A percentile compares a stretch with the other conserved stretches of the same genome.
These are phyloP conservation scores for Trypanosomatidae sp. DNA, from an alignment of 208 protist species.

Conservation along the genomic window DNA sequence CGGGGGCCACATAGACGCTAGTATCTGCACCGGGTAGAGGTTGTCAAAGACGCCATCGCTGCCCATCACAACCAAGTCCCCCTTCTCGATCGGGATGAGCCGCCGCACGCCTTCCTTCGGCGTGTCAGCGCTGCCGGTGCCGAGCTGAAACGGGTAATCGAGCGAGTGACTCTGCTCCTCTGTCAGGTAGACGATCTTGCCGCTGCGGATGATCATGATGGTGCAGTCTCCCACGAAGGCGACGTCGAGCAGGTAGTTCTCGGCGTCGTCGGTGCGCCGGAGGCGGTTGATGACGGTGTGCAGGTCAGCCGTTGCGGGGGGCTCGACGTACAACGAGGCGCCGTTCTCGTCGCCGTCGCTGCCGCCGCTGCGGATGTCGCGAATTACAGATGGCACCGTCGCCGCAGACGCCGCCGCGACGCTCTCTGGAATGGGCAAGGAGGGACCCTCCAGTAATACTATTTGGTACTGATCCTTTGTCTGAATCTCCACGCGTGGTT, in stretches of 20 bases:
- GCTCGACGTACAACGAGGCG: not conserved
- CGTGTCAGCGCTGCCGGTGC: conserved; percentile 58
- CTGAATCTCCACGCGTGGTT: conserved; percentile 37
- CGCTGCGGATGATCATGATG: conserved; percentile 51
- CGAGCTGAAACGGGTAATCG: conserved; percentile 73
- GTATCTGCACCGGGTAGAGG: conserved; percentile 44
- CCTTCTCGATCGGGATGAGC: conserved; percentile 44
- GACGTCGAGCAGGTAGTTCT: conserved; percentile 59
- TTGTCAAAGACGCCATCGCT: conserved; percentile 81
- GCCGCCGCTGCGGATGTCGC: too few species aligned
- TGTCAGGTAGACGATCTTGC: conserved; percentile 38
- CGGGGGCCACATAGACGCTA: conserved; percentile 40
- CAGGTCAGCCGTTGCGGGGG: conserved; percentile 11
- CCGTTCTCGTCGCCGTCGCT: not conserved
- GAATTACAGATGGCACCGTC: too few species aligned
- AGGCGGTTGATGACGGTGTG: conserved; percentile 1
- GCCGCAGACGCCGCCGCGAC: not conserved
- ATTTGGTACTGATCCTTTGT: conserved; percentile 36
- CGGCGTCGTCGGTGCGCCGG: conserved; percentile 9
- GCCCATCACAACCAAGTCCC: conserved; percentile 69
- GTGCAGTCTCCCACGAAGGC: conserved; percentile 67
- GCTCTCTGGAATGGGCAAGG: not conserved
- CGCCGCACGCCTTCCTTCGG: conserved; percentile 39
- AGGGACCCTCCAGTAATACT: conserved; percentile 21
- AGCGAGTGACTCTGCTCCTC: conserved; percentile 66